These are phyloP conservation scores for Sphagnum magellanicum DNA, from an alignment of 228 moss, liverwort and hornwort genomes.

Conservation along the genomic window DNA sequence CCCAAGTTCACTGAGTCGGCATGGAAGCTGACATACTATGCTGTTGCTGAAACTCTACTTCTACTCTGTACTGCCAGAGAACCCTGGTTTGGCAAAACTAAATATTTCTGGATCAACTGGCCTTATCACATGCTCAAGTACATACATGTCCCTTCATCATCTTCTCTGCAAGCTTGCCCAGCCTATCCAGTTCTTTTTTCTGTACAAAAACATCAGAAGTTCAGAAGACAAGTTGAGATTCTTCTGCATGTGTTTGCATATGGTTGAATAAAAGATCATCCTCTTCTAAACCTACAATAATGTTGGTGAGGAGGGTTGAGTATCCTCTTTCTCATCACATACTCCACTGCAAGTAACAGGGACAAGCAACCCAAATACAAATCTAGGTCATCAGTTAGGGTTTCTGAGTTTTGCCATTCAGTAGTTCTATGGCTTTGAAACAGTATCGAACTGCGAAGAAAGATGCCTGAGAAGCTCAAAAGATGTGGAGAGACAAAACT, in stretches of 20 bases:
- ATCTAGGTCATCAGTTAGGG: not conserved
- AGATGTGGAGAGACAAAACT: no score
- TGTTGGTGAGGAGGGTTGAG: not conserved
- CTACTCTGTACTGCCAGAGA: conserved; percentile 33
- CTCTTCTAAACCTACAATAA: not conserved
- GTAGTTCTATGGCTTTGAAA: no score
- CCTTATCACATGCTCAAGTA: conserved; percentile 81
- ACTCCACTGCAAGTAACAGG: not conserved
- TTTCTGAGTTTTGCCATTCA: no score
- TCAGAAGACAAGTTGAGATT: not conserved
- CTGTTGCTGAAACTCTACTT: conserved; percentile 24
- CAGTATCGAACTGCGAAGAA: no score
- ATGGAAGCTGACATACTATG: conserved; percentile 85
- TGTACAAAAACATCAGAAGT: no score
- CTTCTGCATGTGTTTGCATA: no score
- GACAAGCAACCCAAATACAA: not conserved
- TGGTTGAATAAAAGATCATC: no score
- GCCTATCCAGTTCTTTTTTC: not conserved
- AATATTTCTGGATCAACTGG: conserved; percentile 81
- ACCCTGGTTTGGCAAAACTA: conserved; percentile 73
- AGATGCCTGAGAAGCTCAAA: no score
- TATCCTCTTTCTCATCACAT: not conserved
- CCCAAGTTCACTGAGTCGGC: conserved; percentile 82
- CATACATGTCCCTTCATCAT: not conserved
- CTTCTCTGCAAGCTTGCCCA: not conserved